These are phyloP conservation scores for Penicillium sp. DNA, from an alignment of 2,329 filamentous ascomycete species.

Conservation along the genomic window DNA sequence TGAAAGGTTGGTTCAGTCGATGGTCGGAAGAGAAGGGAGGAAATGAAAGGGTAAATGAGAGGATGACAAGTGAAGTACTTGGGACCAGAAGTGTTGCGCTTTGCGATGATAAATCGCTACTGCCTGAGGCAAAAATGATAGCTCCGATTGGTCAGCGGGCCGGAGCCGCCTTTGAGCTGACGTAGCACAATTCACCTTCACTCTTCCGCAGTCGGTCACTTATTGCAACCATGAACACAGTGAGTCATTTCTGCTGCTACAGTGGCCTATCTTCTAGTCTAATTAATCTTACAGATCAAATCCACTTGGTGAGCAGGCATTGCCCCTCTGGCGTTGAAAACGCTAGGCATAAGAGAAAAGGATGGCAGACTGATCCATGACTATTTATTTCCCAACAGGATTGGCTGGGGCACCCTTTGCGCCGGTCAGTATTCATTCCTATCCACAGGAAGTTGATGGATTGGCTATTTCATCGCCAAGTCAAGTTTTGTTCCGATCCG, in stretches of 20 bases:
- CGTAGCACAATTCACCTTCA: conserved; percentile 18
- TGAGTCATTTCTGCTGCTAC: conserved; percentile 31
- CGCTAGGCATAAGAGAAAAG: not conserved
- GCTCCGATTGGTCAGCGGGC: conserved; percentile 10
- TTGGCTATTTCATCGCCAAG: not conserved
- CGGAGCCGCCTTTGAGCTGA: conserved; percentile 13
- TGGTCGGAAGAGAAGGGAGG: not conserved
- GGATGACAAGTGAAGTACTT: not conserved
- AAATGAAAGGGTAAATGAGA: not conserved
- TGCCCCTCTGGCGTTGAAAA: not conserved
- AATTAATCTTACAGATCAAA: conserved; percentile 48
- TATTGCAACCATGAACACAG: conserved; percentile 52
- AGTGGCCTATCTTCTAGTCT: conserved; percentile 1
- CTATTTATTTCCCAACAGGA: conserved; percentile 53
- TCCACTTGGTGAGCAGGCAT: conserved; percentile 57
- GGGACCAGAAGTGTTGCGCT: not conserved
- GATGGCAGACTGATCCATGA: not conserved
- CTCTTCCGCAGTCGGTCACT: conserved; percentile 4
- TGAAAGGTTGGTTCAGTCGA: not conserved
- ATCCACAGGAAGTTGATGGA: not conserved
- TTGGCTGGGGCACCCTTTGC: conserved; percentile 89
- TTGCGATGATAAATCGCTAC: conserved; percentile 5
- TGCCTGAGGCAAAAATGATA: conserved; percentile 26
- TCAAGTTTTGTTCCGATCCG: not conserved
- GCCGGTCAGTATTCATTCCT: conserved; percentile 59